Evolutionary conservation across 2,329 filamentous ascomycete genomes (phyloP).

Genomic region (Exserohilum turcica): DNA sequence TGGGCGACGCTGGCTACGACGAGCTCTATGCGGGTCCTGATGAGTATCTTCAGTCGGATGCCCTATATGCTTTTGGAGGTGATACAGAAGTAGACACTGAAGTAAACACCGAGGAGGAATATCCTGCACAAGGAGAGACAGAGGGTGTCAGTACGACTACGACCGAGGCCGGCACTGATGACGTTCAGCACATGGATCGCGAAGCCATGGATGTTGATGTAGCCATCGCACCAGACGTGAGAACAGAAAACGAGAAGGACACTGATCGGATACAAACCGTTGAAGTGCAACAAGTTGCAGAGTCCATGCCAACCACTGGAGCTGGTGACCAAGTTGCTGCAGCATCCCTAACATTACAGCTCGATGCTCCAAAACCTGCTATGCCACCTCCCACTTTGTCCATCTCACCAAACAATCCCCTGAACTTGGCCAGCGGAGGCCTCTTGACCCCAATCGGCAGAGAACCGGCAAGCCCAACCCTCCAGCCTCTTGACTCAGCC

Average conservation of each 20-base stretch:
- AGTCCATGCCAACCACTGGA: neutral
- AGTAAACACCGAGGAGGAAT: conserved; percentile 23
- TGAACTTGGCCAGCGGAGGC: conserved; percentile 13
- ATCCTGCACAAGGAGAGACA: conserved; percentile 6
- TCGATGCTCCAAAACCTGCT: conserved; percentile 16
- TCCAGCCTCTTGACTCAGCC: conserved; percentile 42
- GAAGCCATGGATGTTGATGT: neutral
- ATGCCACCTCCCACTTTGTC: conserved; percentile 45
- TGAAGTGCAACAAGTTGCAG: conserved; percentile 2
- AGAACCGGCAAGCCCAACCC: conserved; percentile 42
- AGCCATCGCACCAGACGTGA: neutral
- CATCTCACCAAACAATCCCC: conserved; percentile 28
- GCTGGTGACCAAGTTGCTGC: neutral
- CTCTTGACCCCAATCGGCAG: conserved; percentile 39
- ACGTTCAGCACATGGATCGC: neutral
- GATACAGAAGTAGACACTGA: conserved; percentile 40
- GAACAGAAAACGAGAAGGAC: neutral
- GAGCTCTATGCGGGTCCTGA: conserved; percentile 33
- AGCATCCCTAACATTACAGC: neutral
- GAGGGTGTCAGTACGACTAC: conserved; percentile 13
- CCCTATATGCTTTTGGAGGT: conserved; percentile 50
- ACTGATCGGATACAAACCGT: conserved; percentile 3
- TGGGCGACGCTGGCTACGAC: conserved; percentile 27
- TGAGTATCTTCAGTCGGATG: conserved; percentile 62
- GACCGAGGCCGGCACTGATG: conserved; percentile 12